Evolutionary conservation across 2,329 filamentous ascomycete genomes (phyloP).

Genomic region (Coniochaeta sp.): DNA sequence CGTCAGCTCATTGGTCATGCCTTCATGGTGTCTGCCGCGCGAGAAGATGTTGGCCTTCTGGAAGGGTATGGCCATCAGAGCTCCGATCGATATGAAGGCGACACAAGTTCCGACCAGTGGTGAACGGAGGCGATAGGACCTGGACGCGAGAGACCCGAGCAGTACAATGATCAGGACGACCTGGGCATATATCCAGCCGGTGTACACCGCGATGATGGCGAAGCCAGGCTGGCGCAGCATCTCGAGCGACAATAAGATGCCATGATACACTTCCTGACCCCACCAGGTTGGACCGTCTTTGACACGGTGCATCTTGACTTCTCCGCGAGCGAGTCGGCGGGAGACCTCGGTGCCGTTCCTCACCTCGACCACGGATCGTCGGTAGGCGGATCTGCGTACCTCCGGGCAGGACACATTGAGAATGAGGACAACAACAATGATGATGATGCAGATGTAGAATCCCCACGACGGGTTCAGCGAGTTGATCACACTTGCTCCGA

Average conservation of each 20-base stretch:
- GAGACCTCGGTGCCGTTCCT: slow-evolving; percentile 44
- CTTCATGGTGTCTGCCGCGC: slow-evolving; percentile 50
- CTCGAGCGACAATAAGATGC: slow-evolving; percentile 55
- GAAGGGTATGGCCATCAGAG: slow-evolving; percentile 63
- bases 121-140: slow-evolving; percentile 57
- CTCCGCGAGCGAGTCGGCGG: slow-evolving; percentile 59
- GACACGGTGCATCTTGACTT: slow-evolving; percentile 69
- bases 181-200: slow-evolving; percentile 73
- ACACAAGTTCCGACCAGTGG: slow-evolving; percentile 61
- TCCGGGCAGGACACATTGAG: slow-evolving; percentile 68
- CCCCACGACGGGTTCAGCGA: slow-evolving; percentile 61
- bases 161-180: slow-evolving; percentile 67
- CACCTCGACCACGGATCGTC: slow-evolving; percentile 61
- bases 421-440: slow-evolving; percentile 57
- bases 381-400: slow-evolving; percentile 61
- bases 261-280: slow-evolving; percentile 70
- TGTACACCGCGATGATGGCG: slow-evolving; percentile 63
- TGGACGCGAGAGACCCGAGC: slow-evolving; percentile 64
- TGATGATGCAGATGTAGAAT: slow-evolving; percentile 65
- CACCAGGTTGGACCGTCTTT: slow-evolving; percentile 68
- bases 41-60: slow-evolving; percentile 66
- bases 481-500: slow-evolving; percentile 65
- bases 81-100: slow-evolving; percentile 59
- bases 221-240: slow-evolving; percentile 74
- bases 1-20: slow-evolving; percentile 58